phyloP scores from a whole-genome alignment of 148 eudicot genomes.

The Vaccinium darrowii region DNA sequence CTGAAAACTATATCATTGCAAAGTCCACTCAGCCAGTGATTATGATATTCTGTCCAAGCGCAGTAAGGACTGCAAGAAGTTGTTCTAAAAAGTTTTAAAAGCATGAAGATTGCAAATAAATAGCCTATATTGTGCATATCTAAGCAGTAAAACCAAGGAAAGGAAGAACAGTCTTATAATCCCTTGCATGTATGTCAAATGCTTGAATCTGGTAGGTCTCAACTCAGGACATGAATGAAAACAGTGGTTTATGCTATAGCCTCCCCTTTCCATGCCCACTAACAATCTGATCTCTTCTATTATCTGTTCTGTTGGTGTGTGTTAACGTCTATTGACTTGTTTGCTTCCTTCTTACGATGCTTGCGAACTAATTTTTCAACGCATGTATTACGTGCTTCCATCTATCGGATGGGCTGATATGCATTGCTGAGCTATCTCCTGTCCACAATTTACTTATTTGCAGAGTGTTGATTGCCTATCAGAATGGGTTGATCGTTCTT shows the following conservation, averaged over 20 bases:
- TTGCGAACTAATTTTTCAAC: background rate
- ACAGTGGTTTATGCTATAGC: background rate
- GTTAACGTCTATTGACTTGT: background rate
- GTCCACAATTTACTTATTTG: conserved; percentile 20
- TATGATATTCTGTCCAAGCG: background rate
- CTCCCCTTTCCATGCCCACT: background rate
- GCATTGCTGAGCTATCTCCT: too few species aligned
- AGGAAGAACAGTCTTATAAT: background rate
- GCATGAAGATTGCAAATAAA: background rate
- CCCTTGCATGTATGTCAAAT: background rate
- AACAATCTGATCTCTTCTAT: background rate
- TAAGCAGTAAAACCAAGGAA: background rate
- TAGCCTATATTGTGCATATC: background rate
- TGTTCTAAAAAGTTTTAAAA: background rate
- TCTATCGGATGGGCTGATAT: too few species aligned
- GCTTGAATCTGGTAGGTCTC: background rate
- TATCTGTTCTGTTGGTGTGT: background rate
- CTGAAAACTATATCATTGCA: background rate
- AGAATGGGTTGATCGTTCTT: conserved; percentile 71
- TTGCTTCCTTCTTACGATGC: conserved; percentile 6
- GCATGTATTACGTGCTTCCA: too few species aligned
- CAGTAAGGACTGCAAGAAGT: conserved; percentile 1
- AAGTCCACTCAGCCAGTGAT: background rate
- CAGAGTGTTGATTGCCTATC: conserved; percentile 85
- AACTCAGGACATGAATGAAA: background rate